A percentile compares a stretch with the other conserved stretches of the same genome.
Evolutionary conservation across 331 rosid genomes (phyloP).

Genomic region (Acacia concinna): DNA sequence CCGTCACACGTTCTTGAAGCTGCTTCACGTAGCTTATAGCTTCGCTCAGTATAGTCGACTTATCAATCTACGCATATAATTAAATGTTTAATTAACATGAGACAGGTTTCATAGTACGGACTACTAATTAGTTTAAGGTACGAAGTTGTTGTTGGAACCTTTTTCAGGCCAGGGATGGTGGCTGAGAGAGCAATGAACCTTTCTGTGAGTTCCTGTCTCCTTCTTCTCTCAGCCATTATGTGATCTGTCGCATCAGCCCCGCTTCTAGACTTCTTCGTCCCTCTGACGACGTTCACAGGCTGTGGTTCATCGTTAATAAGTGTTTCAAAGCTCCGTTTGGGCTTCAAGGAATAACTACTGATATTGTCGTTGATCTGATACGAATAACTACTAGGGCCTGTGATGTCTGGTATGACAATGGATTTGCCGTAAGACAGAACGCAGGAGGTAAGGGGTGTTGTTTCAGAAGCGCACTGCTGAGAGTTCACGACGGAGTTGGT

Average conservation of each 20-base stretch:
- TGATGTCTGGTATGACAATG: not conserved
- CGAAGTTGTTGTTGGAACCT: slow-evolving; percentile 43
- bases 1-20: not conserved
- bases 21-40: not conserved
- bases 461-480: not conserved
- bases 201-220: slow-evolving; percentile 65
- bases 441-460: not conserved
- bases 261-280: slow-evolving; percentile 16
- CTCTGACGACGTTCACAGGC: not conserved
- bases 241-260: slow-evolving; percentile 48
- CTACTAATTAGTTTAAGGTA: too few species aligned
- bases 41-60: not conserved
- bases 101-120: too few species aligned
- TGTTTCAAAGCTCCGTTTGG: not conserved
- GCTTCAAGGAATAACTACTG: not conserved
- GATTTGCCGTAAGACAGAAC: slow-evolving; percentile 33
- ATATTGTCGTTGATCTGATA: not conserved
- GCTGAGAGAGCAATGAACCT: slow-evolving; percentile 68
- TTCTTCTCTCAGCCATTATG: slow-evolving; percentile 63
- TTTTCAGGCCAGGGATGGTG: slow-evolving; percentile 65
- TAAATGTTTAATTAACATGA: too few species aligned
- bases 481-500: not conserved
- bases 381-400: not conserved
- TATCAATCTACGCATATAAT: not conserved
- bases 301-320: not conserved